Evolutionary conservation across 306 rosid genomes (phyloP), one percentile per base, ranked within the genome.

Genomic region (Begonia masoniana): DNA sequence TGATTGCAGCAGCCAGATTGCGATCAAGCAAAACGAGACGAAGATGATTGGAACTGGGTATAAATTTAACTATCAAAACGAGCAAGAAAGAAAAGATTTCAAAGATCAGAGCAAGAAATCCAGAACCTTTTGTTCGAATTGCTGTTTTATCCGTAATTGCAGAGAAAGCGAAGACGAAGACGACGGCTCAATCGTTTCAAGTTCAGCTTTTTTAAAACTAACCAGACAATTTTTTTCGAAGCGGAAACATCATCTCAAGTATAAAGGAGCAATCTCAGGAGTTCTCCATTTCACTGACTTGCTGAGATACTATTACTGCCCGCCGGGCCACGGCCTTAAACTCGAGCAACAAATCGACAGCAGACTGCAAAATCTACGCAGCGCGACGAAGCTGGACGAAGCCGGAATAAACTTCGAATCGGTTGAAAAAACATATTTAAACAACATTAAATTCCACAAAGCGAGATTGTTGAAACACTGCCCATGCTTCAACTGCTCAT

Each of bases 211-310:
- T 52, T 15, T 52, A 4, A 12, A 23, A 11, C 41, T 52, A 52
- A 7, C 41, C 15, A 2, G 13, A 3, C 13, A 12, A 7, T 23
- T 16, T 26, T 23, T 52, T 52, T 52, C 56, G 13, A 12, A 52
- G 9, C 8, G 8, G 39, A 31, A 31, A 9, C 15, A 23, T 39
- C 6, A 24, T 12, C 11, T 52, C 15, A 10, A 5, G 9, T 52
- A 21, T 10, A 14, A 26, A 23, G 56, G 17, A 0, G 10, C 6
- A 0, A 52, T 52, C 10, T 2, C n/a, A 3, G 63, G 59, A 43
- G 57, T 46, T 1, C 10, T 58, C n/a, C 76, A 83, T 66, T 69
- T 83, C 57, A 69, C 87, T 15, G 74, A 80, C 68, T 52, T 83
- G 58, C 50, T 75, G 9, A 75, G 87, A 51, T 15, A 1, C 26